Conservation (phyloP, 2,329 filamentous ascomycete genomes). For the Fusarium chlamydosporum region DNA sequence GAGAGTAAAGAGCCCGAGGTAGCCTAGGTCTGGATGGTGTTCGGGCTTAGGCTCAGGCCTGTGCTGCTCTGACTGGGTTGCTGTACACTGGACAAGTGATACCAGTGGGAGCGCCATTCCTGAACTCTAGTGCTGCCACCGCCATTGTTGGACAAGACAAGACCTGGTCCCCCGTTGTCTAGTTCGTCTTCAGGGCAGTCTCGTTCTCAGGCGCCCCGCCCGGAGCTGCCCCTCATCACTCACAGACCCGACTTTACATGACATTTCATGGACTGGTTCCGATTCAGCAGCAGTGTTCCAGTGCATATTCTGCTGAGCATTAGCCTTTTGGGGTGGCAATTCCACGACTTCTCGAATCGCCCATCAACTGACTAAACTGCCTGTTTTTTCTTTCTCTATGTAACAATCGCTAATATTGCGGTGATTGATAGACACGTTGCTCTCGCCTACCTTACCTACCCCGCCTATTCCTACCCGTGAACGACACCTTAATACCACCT, state of each 20-base stretch:
- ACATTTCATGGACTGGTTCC: constrained; percentile 25
- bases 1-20: constrained; percentile 3
- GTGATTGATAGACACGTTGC: constrained; percentile 35
- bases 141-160: constrained; percentile 10
- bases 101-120: constrained; percentile 1
- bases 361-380: constrained; percentile 15
- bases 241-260: constrained; percentile 23
- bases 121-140: constrained; percentile 7
- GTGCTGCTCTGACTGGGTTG: constrained; percentile 1
- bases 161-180: background rate
- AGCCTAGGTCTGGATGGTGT: constrained; percentile 10
- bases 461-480: constrained; percentile 28
- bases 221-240: constrained; percentile 35
- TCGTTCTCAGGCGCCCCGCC: constrained; percentile 12
- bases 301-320: constrained; percentile 18
- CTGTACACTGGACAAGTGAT: background rate
- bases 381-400: constrained; percentile 3
- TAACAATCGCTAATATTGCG: constrained; percentile 31
- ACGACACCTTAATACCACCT: constrained; percentile 24
- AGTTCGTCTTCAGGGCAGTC: constrained; percentile 9
- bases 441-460: constrained; percentile 31
- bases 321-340: constrained; percentile 21
- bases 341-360: background rate
- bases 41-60: constrained; percentile 1
- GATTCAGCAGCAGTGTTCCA: constrained; percentile 28